phyloP scores from a whole-genome alignment of 768 basidiomycete genomes.

The Hericium rajendrae region DNA sequence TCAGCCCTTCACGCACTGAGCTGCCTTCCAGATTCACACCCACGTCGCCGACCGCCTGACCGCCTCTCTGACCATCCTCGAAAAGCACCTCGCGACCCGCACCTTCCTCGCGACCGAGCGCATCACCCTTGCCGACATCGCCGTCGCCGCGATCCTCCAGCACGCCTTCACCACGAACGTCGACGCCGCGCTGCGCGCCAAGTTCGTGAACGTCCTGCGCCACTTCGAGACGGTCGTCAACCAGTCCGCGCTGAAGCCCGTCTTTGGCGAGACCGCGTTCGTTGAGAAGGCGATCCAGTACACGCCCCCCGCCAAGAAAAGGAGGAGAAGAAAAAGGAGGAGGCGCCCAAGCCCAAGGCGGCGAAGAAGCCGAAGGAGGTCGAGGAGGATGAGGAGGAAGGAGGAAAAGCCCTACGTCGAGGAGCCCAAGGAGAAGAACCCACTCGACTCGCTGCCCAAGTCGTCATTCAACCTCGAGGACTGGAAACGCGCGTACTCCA shows the following conservation, averaged over 20 bases:
- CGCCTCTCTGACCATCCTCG: conserved; percentile 55
- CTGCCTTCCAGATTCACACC: conserved; percentile 23
- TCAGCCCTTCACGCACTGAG: neutral
- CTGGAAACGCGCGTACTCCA: conserved; percentile 97
- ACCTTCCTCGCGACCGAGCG: conserved; percentile 94
- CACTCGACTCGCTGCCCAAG: conserved; percentile 85
- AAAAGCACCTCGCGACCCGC: conserved; percentile 61
- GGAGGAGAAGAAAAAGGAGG: conserved; percentile 28
- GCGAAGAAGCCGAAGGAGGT: conserved; percentile 57
- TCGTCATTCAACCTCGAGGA: conserved; percentile 85
- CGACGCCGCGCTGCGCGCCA: conserved; percentile 56
- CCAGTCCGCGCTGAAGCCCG: conserved; percentile 63
- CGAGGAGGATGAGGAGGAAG: conserved; percentile 61
- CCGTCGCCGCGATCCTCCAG: conserved; percentile 49
- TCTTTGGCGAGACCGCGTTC: conserved; percentile 53
- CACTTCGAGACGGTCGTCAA: conserved; percentile 81
- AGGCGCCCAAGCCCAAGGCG: conserved; percentile 37
- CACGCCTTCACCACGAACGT: conserved; percentile 45
- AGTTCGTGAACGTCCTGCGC: conserved; percentile 71
- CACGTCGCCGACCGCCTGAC: conserved; percentile 50
- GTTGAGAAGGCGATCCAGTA: conserved; percentile 64
- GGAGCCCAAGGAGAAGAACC: conserved; percentile 91
- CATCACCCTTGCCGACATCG: conserved; percentile 87
- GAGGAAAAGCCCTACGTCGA: conserved; percentile 61
- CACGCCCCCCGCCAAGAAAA: conserved; percentile 50